Evolutionary conservation across 2,329 filamentous ascomycete genomes (phyloP), one percentile per base, ranked within the genome.

Genomic region (Monilinia fructigena): DNA sequence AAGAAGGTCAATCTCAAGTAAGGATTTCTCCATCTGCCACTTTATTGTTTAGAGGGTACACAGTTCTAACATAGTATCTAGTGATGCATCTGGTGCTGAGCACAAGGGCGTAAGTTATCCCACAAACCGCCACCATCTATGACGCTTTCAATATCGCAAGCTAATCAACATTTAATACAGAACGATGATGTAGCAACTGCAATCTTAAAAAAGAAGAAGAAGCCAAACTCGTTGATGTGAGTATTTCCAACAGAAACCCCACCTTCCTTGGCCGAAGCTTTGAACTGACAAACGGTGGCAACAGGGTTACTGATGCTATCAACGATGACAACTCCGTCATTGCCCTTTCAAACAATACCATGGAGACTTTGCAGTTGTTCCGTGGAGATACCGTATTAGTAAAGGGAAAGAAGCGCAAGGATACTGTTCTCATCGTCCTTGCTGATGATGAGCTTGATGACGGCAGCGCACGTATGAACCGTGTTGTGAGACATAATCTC

Each of bases 281-380:
- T 56, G 66, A 68, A 69, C 75, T 81, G 70, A 81, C 73, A 60
- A 66, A n/a, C 16, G 60, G 66, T 73, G 71, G 64, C 67, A 68
- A 73, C 76, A 97, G 93, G 83, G 95, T 99, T 72, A 98, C 95
- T 77, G 96, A 99, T 86, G 93, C 95, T 79, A 87, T 91, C 76
- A 99, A 97, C 82, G 95, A 99, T 89, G 95, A 99, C 83, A 99
- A 99, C 88, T 98, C 95, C 71, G 96, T 98, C 80, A 97, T 99
- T 78, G 92, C 93, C 73, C 88, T 99, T 68, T 97, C 95, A 68
- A 97, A 97, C 85, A 93, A 95, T 80, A 98, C 95, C 74, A 99
- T 99, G 95, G 95, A 99, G 82, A 89, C 90, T 69, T 89, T 99
- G 72, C 93, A 97, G 83, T 89, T 99, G 70, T 99, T 99, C 90